Percentiles rank a stretch among this genome's conserved stretches.
phyloP scores from a whole-genome alignment of 352 stramenopile genomes.

The Phytophthora foliorum region DNA sequence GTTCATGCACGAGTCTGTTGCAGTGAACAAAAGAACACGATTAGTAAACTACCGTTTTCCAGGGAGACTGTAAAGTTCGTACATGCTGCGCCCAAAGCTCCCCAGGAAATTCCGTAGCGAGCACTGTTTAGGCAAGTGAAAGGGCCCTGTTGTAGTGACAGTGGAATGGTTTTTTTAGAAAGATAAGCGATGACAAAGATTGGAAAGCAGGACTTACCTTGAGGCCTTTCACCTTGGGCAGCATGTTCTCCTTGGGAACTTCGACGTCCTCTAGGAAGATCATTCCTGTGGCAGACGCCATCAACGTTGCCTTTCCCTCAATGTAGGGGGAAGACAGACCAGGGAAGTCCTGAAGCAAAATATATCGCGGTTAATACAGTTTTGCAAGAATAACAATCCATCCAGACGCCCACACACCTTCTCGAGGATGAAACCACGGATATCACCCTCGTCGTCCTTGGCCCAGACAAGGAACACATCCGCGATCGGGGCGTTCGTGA shows the following conservation, averaged over 20 bases:
- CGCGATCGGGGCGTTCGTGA: conserved; percentile 98
- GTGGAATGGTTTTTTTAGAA: neutral
- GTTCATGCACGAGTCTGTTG: conserved; percentile 92
- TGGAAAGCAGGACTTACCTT: conserved; percentile 47
- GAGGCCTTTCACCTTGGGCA: conserved; percentile 90
- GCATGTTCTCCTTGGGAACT: conserved; percentile 95
- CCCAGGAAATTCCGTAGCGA: conserved; percentile 98
- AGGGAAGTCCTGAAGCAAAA: conserved; percentile 76
- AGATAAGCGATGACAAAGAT: neutral
- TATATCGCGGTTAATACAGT: neutral
- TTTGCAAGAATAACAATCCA: conserved; percentile 1
- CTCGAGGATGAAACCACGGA: conserved; percentile 96
- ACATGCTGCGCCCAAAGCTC: conserved; percentile 95
- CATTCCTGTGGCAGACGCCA: conserved; percentile 96
- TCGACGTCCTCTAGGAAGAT: conserved; percentile 98
- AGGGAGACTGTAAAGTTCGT: conserved; percentile 22
- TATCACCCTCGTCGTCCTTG: conserved; percentile 95
- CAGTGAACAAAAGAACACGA: neutral
- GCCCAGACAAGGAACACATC: conserved; percentile 99
- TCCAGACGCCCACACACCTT: conserved; percentile 56
- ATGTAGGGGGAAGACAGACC: conserved; percentile 96
- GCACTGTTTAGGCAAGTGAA: conserved; percentile 99
- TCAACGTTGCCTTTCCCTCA: conserved; percentile 96
- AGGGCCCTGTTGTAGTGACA: conserved; percentile 71
- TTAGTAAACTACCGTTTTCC: conserved; percentile 3